Percentiles rank a stretch among this genome's conserved stretches.
Conservation (phyloP, 1,284 basidiomycete species). For the Phylloporus gajari region DNA sequence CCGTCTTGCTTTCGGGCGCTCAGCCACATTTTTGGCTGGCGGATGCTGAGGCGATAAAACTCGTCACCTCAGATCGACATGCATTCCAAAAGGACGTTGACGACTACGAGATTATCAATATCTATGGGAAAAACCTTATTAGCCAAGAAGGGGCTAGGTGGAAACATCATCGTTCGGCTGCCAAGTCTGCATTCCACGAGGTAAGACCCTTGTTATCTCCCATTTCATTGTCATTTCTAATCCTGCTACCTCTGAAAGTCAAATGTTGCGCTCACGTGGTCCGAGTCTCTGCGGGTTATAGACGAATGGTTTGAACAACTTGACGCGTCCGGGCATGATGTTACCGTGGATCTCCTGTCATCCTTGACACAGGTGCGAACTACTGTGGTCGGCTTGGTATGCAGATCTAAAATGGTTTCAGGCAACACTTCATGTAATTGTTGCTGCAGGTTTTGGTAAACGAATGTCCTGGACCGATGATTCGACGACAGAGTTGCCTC, state of each 20-base stretch:
- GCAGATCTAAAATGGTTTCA: conserved; percentile 23
- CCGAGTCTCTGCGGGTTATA: conserved; percentile 52
- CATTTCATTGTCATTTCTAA: conserved; percentile 1
- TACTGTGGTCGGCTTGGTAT: neutral
- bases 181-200: conserved; percentile 44
- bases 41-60: conserved; percentile 54
- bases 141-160: conserved; percentile 32
- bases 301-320: conserved; percentile 57
- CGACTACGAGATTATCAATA: conserved; percentile 31
- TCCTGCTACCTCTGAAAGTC: conserved; percentile 39
- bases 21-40: conserved; percentile 51
- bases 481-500: conserved; percentile 35
- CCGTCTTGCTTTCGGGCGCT: conserved; percentile 42
- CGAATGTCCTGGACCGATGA: conserved; percentile 47
- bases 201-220: conserved; percentile 9
- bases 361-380: conserved; percentile 42
- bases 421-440: conserved; percentile 54
- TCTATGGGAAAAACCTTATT: conserved; percentile 35
- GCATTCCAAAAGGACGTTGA: conserved; percentile 50
- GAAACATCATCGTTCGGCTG: conserved; percentile 39
- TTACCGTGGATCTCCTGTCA: conserved; percentile 43
- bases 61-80: conserved; percentile 42
- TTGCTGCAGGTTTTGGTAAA: conserved; percentile 55
- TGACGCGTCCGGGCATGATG: conserved; percentile 32
- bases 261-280: conserved; percentile 58